Conservation (phyloP, 2,329 filamentous ascomycete species). For the Madurella mycetomatis region DNA sequence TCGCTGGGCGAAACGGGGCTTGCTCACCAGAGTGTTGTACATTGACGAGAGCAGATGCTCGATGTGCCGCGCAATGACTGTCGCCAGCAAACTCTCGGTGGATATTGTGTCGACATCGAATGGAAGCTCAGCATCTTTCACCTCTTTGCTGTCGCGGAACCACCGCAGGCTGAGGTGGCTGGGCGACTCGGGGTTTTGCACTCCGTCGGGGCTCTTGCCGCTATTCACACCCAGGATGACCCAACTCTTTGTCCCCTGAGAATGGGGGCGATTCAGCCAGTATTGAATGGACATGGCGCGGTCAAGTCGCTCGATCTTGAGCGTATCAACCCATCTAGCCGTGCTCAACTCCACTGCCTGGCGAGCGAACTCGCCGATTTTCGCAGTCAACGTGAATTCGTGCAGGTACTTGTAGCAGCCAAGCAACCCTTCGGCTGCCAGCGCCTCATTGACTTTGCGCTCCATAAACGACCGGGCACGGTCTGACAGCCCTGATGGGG, state of each 20-base stretch:
- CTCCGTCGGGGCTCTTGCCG: conserved; percentile 40
- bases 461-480: conserved; percentile 64
- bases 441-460: conserved; percentile 63
- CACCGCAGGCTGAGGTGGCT: conserved; percentile 66
- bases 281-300: conserved; percentile 85
- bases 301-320: conserved; percentile 75
- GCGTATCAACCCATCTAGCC: conserved; percentile 70
- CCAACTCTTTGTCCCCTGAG: conserved; percentile 69
- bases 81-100: conserved; percentile 67
- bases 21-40: conserved; percentile 54
- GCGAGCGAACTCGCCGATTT: conserved; percentile 74
- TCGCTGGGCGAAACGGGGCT: conserved; percentile 57
- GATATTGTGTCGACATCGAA: conserved; percentile 67
- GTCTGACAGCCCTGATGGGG: conserved; percentile 57
- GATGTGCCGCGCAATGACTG: conserved; percentile 70
- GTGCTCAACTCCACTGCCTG: conserved; percentile 69
- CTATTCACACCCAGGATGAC: conserved; percentile 79
- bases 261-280: conserved; percentile 61
- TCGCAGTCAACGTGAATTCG: conserved; percentile 82
- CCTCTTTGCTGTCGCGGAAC: conserved; percentile 78
- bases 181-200: conserved; percentile 39
- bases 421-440: conserved; percentile 64
- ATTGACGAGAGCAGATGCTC: conserved; percentile 66
- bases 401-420: conserved; percentile 87
- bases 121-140: conserved; percentile 61